Base-by-base conservation (phyloP, 768 basidiomycete genomes). In the Lentinula raphanica region DNA sequence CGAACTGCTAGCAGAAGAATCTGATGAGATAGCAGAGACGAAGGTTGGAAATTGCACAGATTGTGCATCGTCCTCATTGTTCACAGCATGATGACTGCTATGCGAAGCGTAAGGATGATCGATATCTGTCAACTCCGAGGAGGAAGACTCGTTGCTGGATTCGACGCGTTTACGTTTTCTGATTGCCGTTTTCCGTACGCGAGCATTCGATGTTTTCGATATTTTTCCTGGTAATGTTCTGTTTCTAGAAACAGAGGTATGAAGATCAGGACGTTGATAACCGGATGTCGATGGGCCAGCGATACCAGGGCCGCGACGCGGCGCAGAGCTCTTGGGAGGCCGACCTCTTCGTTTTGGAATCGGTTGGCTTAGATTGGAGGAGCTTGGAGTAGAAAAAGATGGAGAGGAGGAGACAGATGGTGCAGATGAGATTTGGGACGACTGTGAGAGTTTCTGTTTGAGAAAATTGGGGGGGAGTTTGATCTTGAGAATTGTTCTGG, bases 401-500 rank as follows among this genome's bases (percentile, higher is more conserved):
- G 56, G 59, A 49, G 44, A 48, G 25, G 56, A 45, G 23, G 61
- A 60, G 13, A 13, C 13, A 35, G 32, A 35, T 54, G 23, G 62
- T 54, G 62, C 75, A 59, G 40, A 58, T 59, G 54, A 63, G 67
- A 61, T 59, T 66, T 28, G 60, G 56, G 65, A 54, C 53, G 62
- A 53, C 50, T 58, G 57, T 35, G 68, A 51, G 39, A 66, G 71
- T 29, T 70, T 72, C 66, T 74, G 82, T 66, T 73, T 78, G 60
- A 81, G 76, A 63, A 85, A 60, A 72, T 77, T 49, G 77, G 80
- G 15, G 86, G 86, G 13, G 87, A 90, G 81, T 70, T 84, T 87
- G 74, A 90, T 88, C 76, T 90, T 90, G 66, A 90, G 78, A 4
- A 82, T 72, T 1, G 73, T 74, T 4, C 66, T 64, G 8, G 71